Conservation (phyloP, 2,329 filamentous ascomycete genomes). For the Aspergillus sp. region DNA sequence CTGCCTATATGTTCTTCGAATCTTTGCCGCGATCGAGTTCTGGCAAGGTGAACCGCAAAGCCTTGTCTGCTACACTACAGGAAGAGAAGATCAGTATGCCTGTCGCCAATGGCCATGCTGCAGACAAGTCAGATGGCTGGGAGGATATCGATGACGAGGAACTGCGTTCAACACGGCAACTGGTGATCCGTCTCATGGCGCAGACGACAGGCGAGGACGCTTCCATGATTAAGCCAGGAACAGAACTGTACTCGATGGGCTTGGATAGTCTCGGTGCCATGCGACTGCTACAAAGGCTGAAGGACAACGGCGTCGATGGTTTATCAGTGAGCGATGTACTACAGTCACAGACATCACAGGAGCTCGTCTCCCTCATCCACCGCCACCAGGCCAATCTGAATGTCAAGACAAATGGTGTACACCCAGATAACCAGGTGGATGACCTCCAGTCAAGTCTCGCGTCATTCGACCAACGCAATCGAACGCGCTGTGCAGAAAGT, state of each 20-base stretch:
- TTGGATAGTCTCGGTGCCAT: conserved; percentile 40
- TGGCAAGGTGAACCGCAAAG: conserved; percentile 28
- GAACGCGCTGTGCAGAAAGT: conserved; percentile 17
- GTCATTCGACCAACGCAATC: conserved; percentile 21
- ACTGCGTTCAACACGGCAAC: conserved; percentile 7
- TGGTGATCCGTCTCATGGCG: conserved; percentile 18
- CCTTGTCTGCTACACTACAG: conserved; percentile 16
- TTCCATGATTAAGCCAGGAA: conserved; percentile 15
- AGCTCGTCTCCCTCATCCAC: conserved; percentile 20
- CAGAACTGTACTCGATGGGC: conserved; percentile 27
- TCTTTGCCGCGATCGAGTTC: conserved; percentile 25
- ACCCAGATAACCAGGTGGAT: conserved; percentile 1
- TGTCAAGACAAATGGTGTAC: not conserved
- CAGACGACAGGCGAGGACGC: conserved; percentile 15
- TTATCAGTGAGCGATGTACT: conserved; percentile 31
- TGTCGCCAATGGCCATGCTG: not conserved
- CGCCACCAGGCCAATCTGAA: not conserved
- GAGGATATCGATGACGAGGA: conserved; percentile 1
- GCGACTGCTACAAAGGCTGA: conserved; percentile 31
- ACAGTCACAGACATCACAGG: conserved; percentile 26
- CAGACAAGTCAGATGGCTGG: conserved; percentile 7
- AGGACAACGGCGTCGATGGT: conserved; percentile 25
- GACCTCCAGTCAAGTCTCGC: not conserved
- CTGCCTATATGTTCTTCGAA: conserved; percentile 22
- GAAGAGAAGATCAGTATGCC: not conserved